Percentiles rank a stretch among this genome's conserved stretches.
Conservation (phyloP, 768 basidiomycete genomes). For the Leccinum subgranulosum region DNA sequence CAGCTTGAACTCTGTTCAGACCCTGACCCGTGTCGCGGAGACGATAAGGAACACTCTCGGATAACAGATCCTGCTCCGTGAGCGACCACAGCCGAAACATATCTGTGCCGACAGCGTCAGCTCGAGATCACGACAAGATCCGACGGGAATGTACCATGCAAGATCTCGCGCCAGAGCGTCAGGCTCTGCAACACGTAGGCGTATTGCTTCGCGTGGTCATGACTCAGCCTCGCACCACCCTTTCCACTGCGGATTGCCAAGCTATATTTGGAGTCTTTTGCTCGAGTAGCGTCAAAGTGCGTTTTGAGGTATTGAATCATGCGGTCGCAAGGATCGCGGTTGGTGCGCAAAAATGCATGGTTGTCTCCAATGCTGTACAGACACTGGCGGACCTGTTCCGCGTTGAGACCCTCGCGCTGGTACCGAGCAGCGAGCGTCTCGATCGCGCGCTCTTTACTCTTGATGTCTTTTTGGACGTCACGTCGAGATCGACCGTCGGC, state of each 20-base stretch:
- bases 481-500: conserved; percentile 66
- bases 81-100: conserved; percentile 88
- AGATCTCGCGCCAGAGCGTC: conserved; percentile 82
- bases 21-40: conserved; percentile 88
- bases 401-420: conserved; percentile 51
- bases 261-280: conserved; percentile 60
- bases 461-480: conserved; percentile 84
- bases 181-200: conserved; percentile 84
- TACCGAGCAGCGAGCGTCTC: conserved; percentile 69
- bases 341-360: conserved; percentile 81
- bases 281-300: conserved; percentile 72
- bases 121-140: not conserved
- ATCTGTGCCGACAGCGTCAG: conserved; percentile 41
- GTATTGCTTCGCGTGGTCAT: conserved; percentile 83
- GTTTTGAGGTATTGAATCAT: conserved; percentile 77
- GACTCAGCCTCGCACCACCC: conserved; percentile 76
- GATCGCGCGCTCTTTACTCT: conserved; percentile 79
- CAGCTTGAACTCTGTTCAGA: conserved; percentile 83
- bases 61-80: conserved; percentile 78
- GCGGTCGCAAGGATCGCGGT: conserved; percentile 84
- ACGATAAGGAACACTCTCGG: conserved; percentile 70
- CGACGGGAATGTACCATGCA: conserved; percentile 55
- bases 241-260: conserved; percentile 80
- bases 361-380: conserved; percentile 89
- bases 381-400: conserved; percentile 72